These are phyloP conservation scores for Coccomyxa subellipsoidea DNA, from an alignment of 163 green algal genomes.

Conservation along the genomic window DNA sequence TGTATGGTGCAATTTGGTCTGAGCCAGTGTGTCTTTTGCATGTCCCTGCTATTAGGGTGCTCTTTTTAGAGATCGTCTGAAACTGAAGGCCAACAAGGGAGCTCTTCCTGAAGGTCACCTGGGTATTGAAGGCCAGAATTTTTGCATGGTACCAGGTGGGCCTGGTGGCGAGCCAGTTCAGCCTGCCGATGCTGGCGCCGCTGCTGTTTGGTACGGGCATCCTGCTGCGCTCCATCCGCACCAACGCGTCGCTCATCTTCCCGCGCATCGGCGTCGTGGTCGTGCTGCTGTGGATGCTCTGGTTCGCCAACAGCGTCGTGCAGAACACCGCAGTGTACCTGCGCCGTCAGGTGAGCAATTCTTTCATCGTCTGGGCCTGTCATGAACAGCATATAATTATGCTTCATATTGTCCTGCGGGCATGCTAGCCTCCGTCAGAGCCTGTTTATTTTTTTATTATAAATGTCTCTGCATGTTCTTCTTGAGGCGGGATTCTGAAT, in stretches of 20 bases:
- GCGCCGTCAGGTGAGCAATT: conserved; percentile 8
- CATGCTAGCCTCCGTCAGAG: no score
- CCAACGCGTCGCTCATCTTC: conserved; percentile 66
- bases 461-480: background rate
- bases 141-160: conserved; percentile 35
- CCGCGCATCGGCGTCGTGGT: conserved; percentile 63
- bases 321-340: conserved; percentile 56
- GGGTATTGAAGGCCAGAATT: no score
- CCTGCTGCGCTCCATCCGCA: conserved; percentile 61
- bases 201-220: conserved; percentile 74
- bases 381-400: no score
- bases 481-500: no score
- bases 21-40: no score
- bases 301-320: conserved; percentile 66
- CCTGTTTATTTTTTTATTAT: background rate
- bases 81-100: no score
- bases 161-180: conserved; percentile 55
- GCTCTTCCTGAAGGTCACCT: no score
- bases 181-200: conserved; percentile 69
- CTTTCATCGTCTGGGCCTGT: no score
- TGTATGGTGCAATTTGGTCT: no score
- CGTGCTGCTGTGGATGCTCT: conserved; percentile 66
- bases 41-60: no score
- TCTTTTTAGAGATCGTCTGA: no score
- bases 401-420: no score